A percentile compares a stretch with the other conserved stretches of the same genome.
phyloP scores from a whole-genome alignment of 805 yeast species.

The Teunomyces cretensis region DNA sequence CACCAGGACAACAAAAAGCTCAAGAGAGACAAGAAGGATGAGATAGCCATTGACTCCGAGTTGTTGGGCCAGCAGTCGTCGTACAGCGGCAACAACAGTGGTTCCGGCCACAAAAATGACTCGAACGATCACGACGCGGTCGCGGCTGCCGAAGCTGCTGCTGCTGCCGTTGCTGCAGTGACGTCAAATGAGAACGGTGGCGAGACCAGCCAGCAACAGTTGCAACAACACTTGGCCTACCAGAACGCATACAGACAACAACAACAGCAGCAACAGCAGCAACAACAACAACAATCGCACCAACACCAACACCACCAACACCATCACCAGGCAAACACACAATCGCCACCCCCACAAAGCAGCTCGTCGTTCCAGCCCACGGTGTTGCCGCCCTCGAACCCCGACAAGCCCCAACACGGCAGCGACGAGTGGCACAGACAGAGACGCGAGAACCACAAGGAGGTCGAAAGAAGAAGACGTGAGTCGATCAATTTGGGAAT shows the following conservation, averaged over 20 bases:
- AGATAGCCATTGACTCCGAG: conserved; percentile 42
- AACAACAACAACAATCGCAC: conserved; percentile 6
- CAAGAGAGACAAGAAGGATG: conserved; percentile 14
- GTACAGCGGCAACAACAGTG: conserved; percentile 15
- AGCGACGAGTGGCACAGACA: conserved; percentile 79
- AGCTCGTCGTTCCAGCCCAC: conserved; percentile 32
- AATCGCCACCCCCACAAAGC: conserved; percentile 3
- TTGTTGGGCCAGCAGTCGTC: conserved; percentile 42
- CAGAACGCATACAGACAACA: conserved; percentile 18
- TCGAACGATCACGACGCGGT: conserved; percentile 20
- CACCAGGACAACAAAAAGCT: conserved; percentile 10
- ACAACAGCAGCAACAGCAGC: conserved; percentile 22
- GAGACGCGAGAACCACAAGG: conserved; percentile 90
- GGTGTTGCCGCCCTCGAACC: conserved; percentile 24
- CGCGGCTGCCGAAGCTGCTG: conserved; percentile 28
- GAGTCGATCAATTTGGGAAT: conserved; percentile 88
- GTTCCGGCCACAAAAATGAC: conserved; percentile 7
- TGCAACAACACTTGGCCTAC: conserved; percentile 17
- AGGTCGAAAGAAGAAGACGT: conserved; percentile 90
- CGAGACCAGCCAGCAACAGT: conserved; percentile 18
- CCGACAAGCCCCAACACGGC: conserved; percentile 63
- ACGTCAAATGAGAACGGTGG: conserved; percentile 10
- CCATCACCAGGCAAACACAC: conserved; percentile 14
- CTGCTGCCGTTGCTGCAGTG: conserved; percentile 26
- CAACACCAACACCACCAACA: conserved; percentile 4